Conservation (phyloP, 208 protist species). For the Trypanosoma brucei region DNA sequence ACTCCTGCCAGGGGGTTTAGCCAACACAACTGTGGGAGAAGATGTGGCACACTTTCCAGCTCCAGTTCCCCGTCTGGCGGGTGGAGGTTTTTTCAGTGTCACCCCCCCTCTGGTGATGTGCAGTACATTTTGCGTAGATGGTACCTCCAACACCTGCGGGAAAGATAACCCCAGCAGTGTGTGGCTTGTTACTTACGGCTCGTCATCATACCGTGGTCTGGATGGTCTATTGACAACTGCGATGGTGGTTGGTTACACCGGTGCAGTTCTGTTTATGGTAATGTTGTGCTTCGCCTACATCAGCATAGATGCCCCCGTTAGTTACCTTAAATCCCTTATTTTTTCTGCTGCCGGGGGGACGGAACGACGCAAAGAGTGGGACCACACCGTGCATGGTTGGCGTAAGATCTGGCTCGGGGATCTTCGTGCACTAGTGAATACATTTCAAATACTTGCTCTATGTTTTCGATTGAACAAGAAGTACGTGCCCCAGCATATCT, state of each 20-base stretch:
- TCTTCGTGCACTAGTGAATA: constrained; percentile 49
- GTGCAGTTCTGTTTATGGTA: constrained; percentile 47
- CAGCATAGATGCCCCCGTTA: constrained; percentile 67
- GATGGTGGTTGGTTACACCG: constrained; percentile 39
- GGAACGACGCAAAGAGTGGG: constrained; percentile 16
- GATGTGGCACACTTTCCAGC: constrained; percentile 3
- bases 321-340: constrained; percentile 60
- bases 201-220: constrained; percentile 15
- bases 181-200: constrained; percentile 51
- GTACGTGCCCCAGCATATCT: constrained; percentile 80
- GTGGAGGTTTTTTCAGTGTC: constrained; percentile 34
- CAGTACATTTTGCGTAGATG: constrained; percentile 49
- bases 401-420: constrained; percentile 65
- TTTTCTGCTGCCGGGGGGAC: constrained; percentile 38
- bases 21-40: neutral
- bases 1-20: neutral
- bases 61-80: constrained; percentile 31
- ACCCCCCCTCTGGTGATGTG: constrained; percentile 43
- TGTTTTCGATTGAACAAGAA: constrained; percentile 81
- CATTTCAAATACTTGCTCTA: constrained; percentile 61
- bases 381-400: constrained; percentile 32
- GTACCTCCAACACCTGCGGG: constrained; percentile 22
- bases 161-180: constrained; percentile 49
- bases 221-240: constrained; percentile 29
- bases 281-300: constrained; percentile 58